Percentiles rank a stretch among this genome's conserved stretches.
These are phyloP conservation scores for Pterocarpus macrocarpus DNA, from an alignment of 306 rosid genomes.

Conservation along the genomic window DNA sequence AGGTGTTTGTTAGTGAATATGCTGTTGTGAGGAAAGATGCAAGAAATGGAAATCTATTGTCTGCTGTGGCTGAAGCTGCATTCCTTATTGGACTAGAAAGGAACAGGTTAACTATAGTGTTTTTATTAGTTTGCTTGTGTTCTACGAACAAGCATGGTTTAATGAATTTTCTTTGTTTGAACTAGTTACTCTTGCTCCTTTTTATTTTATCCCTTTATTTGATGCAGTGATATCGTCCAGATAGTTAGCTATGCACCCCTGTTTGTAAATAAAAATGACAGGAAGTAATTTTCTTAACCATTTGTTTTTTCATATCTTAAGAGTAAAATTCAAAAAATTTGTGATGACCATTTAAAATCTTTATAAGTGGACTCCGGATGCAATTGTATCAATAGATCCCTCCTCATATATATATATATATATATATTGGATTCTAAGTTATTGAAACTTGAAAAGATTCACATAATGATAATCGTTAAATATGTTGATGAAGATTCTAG, in stretches of 20 bases:
- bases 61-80: slow-evolving; percentile 69
- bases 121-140: neutral
- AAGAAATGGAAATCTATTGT: slow-evolving; percentile 57
- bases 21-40: slow-evolving; percentile 67
- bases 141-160: neutral
- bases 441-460: too few species aligned
- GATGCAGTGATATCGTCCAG: slow-evolving; percentile 64
- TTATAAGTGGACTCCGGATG: slow-evolving; percentile 70
- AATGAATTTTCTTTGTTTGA: neutral
- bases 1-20: slow-evolving; percentile 87
- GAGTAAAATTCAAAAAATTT: neutral
- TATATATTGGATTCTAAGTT: too few species aligned
- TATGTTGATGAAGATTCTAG: too few species aligned
- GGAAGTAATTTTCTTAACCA: slow-evolving; percentile 31
- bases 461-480: too few species aligned
- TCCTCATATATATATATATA: too few species aligned
- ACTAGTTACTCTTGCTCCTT: neutral
- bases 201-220: neutral
- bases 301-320: neutral
- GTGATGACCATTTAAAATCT: neutral
- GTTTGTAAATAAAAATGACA: slow-evolving; percentile 32
- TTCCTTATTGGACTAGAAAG: slow-evolving; percentile 75
- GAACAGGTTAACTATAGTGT: slow-evolving; percentile 58
- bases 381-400: slow-evolving; percentile 47
- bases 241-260: slow-evolving; percentile 79